Percentiles rank a stretch among this genome's conserved stretches.
These are phyloP conservation scores for Claviceps arundinis DNA, from an alignment of 2,329 filamentous ascomycete genomes.

Conservation along the genomic window DNA sequence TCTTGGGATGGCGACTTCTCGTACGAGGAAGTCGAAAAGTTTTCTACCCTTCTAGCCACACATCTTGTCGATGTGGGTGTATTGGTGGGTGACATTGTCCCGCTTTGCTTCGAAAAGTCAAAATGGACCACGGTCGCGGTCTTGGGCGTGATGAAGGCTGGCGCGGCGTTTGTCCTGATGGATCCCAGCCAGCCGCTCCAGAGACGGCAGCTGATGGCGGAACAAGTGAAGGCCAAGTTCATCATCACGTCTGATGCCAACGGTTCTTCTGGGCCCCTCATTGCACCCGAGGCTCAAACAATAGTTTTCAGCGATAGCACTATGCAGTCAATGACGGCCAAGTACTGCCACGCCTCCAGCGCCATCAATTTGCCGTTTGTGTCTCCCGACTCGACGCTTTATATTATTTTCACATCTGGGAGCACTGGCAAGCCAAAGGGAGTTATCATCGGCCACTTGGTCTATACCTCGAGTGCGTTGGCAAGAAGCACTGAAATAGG, in stretches of 20 bases:
- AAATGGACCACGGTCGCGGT: not conserved
- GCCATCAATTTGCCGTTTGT: not conserved
- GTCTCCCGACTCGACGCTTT: not conserved
- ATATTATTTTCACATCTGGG: not conserved
- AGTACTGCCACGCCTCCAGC: not conserved
- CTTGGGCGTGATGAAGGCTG: not conserved
- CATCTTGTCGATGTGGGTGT: not conserved
- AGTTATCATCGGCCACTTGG: constrained; percentile 10
- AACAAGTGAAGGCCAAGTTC: not conserved
- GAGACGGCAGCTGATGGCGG: not conserved
- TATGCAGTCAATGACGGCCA: not conserved
- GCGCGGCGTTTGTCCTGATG: constrained; percentile 1
- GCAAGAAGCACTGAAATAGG: constrained; percentile 2
- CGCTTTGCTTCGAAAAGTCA: constrained; percentile 1
- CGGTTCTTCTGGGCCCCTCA: not conserved
- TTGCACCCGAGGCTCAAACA: not conserved
- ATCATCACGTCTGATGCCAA: not conserved
- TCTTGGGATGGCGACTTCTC: constrained; percentile 17
- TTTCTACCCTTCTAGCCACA: not conserved
- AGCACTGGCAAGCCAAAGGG: constrained; percentile 14
- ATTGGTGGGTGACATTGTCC: not conserved
- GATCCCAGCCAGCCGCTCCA: not conserved
- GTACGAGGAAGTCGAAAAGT: not conserved
- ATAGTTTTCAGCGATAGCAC: not conserved
- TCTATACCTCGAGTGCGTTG: not conserved